Evolutionary conservation across 1,284 basidiomycete species (phyloP).

Genomic region (Pulveroboletus sp.): DNA sequence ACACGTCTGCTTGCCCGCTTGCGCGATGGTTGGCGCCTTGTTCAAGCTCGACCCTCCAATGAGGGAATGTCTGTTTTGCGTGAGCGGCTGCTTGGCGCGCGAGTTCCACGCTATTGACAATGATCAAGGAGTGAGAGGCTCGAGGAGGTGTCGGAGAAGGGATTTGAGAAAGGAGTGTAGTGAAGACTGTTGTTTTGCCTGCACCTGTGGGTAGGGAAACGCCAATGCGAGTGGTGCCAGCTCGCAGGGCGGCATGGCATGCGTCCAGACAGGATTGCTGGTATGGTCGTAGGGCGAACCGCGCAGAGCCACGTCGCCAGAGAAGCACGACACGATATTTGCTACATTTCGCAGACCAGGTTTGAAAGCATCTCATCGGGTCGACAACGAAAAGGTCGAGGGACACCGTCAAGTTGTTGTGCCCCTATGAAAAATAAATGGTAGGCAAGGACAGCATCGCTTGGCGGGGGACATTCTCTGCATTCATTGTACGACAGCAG

Average conservation of each 20-base stretch:
- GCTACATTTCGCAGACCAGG: background rate
- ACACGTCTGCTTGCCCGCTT: constrained; percentile 85
- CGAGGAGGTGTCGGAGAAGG: constrained; percentile 42
- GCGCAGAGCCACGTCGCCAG: constrained; percentile 12
- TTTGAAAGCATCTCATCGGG: constrained; percentile 16
- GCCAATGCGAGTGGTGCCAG: constrained; percentile 77
- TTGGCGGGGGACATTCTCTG: constrained; percentile 6
- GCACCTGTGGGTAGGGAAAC: constrained; percentile 90
- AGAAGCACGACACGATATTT: background rate
- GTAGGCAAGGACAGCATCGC: too few relatives aligned
- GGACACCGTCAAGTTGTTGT: background rate
- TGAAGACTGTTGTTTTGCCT: constrained; percentile 94
- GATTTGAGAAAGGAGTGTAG: constrained; percentile 71
- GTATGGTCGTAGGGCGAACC: constrained; percentile 75
- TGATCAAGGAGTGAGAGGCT: constrained; percentile 69
- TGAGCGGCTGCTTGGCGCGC: constrained; percentile 86
- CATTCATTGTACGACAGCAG: constrained; percentile 21
- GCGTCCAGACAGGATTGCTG: constrained; percentile 84
- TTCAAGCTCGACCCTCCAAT: constrained; percentile 87
- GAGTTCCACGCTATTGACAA: constrained; percentile 88
- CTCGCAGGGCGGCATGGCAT: constrained; percentile 71
- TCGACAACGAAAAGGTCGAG: background rate
- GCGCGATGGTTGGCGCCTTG: constrained; percentile 80
- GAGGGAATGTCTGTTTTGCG: constrained; percentile 66
- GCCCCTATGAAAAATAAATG: background rate